Evolutionary conservation across 2,329 filamentous ascomycete genomes (phyloP), one percentile per base, ranked within the genome.

Genomic region (Zymoseptoria ardabiliae): DNA sequence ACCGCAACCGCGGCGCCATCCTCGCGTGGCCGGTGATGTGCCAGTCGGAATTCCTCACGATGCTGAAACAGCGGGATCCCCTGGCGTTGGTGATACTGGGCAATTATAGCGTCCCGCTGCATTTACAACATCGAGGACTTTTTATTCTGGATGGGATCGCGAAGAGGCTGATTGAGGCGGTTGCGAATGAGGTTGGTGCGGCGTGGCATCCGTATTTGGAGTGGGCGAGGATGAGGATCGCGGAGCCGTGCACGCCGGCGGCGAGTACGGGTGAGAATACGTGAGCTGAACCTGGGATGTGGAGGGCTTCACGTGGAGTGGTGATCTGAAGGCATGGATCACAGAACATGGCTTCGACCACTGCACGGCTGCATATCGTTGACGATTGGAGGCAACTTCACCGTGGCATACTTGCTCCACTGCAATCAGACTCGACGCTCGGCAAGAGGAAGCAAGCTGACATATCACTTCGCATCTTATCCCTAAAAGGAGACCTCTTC

Each of bases 1-100:
- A 62, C 21, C 60, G 58, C 6, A 61, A 63, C 13, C 54, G 62
- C 2, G 58, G 58, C n/a, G 56, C 60, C 2, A 57, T 63, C 2
- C 41, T 64, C 17, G 54, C 52, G 17, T 66, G 63, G 60, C 60
- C 64, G 17, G 57, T 66, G 53, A 55, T 66, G 56, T 55, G 58
- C 7, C 59, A 59, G n/a, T 22, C 53, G 19, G 52, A 48, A 22
- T 66, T 59, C 30, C 48, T 63, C 13, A 17, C 59, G 10, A 51
- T 66, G n/a, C 55, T 66, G 13, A 61, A 61, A 25, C 59, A 61
- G n/a, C 61, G 63, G 3, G 64, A 66, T 58, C 61, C 61, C 28
- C 51, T 66, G 41, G 63, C 64, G 11, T 52, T 66, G 23, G 61
- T 62, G 5, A 62, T 65, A 17, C 59, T 66, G 1, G 64, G 56